Conservation (phyloP, 2,329 filamentous ascomycete species). For the Pestalotiopsis fici region DNA sequence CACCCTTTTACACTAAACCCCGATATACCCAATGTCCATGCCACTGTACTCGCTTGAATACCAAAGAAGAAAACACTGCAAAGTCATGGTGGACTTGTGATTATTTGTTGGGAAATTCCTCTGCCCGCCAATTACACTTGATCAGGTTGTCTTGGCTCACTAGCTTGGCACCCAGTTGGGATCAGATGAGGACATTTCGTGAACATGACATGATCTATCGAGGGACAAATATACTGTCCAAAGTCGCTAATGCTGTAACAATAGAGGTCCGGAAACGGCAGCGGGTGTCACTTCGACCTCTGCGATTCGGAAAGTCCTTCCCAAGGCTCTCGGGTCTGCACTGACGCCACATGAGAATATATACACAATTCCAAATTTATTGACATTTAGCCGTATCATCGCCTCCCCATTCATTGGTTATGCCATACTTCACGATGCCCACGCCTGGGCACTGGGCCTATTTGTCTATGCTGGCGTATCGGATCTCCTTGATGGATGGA, state of each 20-base stretch:
- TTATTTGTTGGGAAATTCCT: too few species aligned
- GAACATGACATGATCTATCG: too few species aligned
- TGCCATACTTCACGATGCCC: constrained; percentile 80
- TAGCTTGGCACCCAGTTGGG: too few species aligned
- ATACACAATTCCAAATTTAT: constrained; percentile 91
- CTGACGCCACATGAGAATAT: constrained; percentile 76
- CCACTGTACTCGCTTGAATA: neutral
- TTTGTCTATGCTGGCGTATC: constrained; percentile 92
- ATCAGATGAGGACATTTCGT: too few species aligned
- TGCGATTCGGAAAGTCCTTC: constrained; percentile 28
- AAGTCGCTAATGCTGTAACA: neutral
- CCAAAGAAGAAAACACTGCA: too few species aligned
- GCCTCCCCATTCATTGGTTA: constrained; percentile 87
- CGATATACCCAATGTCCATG: neutral
- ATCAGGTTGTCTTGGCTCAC: too few species aligned
- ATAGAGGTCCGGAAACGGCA: neutral
- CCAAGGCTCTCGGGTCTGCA: constrained; percentile 28
- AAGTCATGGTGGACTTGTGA: too few species aligned
- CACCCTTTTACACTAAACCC: neutral
- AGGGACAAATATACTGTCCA: too few species aligned
- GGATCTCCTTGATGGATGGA: constrained; percentile 91
- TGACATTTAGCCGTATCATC: constrained; percentile 83
- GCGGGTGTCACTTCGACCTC: neutral
- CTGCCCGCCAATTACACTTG: too few species aligned
- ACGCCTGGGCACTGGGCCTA: constrained; percentile 77